phyloP scores from a whole-genome alignment of 305 asterid genomes.

The Nicotiana rustica region DNA sequence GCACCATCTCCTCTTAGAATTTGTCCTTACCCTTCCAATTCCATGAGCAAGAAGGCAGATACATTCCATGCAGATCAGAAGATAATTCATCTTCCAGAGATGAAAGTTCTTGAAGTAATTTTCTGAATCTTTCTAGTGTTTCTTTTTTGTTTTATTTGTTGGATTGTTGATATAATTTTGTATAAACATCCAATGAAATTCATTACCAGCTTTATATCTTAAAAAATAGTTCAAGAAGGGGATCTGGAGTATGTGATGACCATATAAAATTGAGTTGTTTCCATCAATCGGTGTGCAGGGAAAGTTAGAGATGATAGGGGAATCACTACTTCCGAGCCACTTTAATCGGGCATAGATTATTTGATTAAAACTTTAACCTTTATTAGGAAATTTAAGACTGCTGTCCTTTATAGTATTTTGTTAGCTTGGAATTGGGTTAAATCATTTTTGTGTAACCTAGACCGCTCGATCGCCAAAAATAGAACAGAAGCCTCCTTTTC shows the following conservation, averaged over 20 bases:
- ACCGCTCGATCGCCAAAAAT: not conserved
- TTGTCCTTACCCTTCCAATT: slow-evolving; percentile 54
- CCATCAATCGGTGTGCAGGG: not conserved
- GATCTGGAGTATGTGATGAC: slow-evolving; percentile 8
- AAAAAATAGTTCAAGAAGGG: not conserved
- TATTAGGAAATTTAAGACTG: not conserved
- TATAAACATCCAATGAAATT: not conserved
- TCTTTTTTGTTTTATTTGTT: slow-evolving; percentile 14
- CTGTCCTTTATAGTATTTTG: not conserved
- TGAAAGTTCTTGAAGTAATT: slow-evolving; percentile 72
- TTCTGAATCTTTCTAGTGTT: slow-evolving; percentile 30
- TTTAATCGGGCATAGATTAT: not conserved
- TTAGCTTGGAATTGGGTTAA: not conserved
- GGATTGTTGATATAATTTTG: not conserved
- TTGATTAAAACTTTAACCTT: not conserved
- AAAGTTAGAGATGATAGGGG: not conserved
- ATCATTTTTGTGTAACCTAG: not conserved
- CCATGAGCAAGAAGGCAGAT: slow-evolving; percentile 46
- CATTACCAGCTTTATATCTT: not conserved
- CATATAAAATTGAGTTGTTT: not conserved
- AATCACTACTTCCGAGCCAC: not conserved
- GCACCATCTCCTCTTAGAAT: slow-evolving; percentile 76
- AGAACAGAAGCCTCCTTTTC: not conserved
- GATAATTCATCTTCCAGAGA: slow-evolving; percentile 48
- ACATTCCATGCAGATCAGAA: slow-evolving; percentile 49